These are phyloP conservation scores for Bipolaris sorokiniana DNA, from an alignment of 2,329 filamentous ascomycete species.

Conservation along the genomic window DNA sequence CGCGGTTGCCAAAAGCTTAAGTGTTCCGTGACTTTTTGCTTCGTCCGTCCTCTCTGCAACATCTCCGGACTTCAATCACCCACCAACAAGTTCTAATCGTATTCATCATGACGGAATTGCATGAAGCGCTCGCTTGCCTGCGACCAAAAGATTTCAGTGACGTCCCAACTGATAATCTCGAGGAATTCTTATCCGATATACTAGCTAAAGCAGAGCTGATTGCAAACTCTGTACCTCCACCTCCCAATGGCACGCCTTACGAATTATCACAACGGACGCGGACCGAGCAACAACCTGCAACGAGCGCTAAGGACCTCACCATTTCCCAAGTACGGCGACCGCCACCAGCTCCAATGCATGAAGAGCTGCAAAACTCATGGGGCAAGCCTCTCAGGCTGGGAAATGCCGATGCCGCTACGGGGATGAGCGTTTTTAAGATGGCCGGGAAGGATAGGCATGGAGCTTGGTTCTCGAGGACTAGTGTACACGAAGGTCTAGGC, in stretches of 20 bases:
- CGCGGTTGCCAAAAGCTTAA: background rate
- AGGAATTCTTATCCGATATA: constrained; percentile 48
- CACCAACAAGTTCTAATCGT: background rate
- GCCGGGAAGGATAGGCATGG: constrained; percentile 79
- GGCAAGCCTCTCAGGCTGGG: constrained; percentile 79
- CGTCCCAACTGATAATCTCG: constrained; percentile 52
- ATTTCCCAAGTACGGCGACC: constrained; percentile 58
- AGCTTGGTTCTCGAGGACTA: constrained; percentile 86
- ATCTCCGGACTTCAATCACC: background rate
- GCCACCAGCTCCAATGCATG: constrained; percentile 60
- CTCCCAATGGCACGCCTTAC: constrained; percentile 55
- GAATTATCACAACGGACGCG: constrained; percentile 60
- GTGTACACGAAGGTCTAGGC: constrained; percentile 77
- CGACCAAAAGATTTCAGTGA: constrained; percentile 54
- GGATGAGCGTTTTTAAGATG: constrained; percentile 80
- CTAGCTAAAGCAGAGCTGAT: constrained; percentile 69
- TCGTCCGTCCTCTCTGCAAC: background rate
- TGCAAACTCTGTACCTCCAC: constrained; percentile 75
- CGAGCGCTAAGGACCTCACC: constrained; percentile 59
- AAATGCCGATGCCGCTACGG: constrained; percentile 74
- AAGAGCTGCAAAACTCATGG: constrained; percentile 78
- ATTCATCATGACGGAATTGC: constrained; percentile 46
- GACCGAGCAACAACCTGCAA: constrained; percentile 61
- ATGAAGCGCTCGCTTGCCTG: constrained; percentile 54
- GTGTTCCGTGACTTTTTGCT: background rate